Base-by-base conservation (phyloP, 2,329 filamentous ascomycete genomes). In the Penicillium oxalicum region DNA sequence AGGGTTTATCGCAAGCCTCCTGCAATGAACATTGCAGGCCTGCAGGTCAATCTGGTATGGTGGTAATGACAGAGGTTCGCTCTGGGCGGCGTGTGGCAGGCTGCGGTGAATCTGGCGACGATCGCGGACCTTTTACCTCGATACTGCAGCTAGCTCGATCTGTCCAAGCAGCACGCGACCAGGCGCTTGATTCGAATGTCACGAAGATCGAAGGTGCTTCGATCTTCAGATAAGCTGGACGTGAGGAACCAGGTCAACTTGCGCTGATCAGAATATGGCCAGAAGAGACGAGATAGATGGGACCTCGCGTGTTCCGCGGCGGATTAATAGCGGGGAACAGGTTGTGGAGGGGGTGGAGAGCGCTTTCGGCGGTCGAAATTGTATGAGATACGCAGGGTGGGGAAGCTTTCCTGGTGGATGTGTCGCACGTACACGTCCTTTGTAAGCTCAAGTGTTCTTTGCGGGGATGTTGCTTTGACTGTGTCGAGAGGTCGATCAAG, bases 1-100 rank as follows among this genome's bases (percentile, higher is more conserved):
- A 18, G 18, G 2, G 18, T 18, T 35, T 24, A 38, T 39, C 36
- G 46, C 13, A 33, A 26, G 27, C 45, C 55, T 63, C 56, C 60
- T 69, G 69, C 58, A 62, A 63, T 58, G 66, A 65, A 54, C 72
- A 68, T 65, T 66, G 62, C 63, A 64, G 48, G 51, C 37, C 37
- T 26, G 34, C 27, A 36, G 11, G n/a, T 24, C 32, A 26, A 32
- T 28, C 42, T 38, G 34, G 25, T 47, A 36, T 38, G 49, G 51
- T 44, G 46, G 12, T 43, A 26, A 37, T 52, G 44, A 45, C 48
- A 49, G 47, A 54, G 40, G 42, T 52, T 49, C 53, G 53, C 53
- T 52, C 49, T 54, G 32, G 37, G 59, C 56, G 56, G 56, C 54
- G 61, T 48, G 59, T 38, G 36, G 32, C 25, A 25, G n/a, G n/a